Base-by-base conservation (phyloP, 352 stramenopile species). In the Phytophthora pistaciae region DNA sequence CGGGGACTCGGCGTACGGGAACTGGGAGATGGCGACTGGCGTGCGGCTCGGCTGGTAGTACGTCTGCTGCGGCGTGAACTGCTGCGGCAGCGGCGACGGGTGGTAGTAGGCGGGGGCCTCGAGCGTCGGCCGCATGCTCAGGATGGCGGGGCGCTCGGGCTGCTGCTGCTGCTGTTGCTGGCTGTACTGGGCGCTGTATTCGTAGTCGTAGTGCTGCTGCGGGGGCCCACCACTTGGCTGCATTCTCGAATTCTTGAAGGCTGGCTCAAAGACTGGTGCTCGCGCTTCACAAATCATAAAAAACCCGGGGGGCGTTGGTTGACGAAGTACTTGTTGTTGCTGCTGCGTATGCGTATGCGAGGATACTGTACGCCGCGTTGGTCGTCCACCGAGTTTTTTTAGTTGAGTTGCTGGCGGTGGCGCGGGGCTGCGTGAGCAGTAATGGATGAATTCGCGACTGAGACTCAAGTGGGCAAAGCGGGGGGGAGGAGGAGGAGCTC, bases 161-260 rank as follows among this genome's bases (percentile, higher is more conserved):
- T 36, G 31, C 31, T 36, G 31, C 31, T 36, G 29, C 29, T 33
- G 31, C 31, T 36, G 13, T 44, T 71, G 58, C 36, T 76, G 69
- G 23, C 20, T 75, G 64, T 77, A 78, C 42, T 70, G 59, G 36
- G 67, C 54, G 60, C 56, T 75, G 66, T 72, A 63, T 38, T 75
- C 53, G 25, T 80, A 71, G 44, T 74, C 23, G 61, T 72, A 68
- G 20, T 80, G 46, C 50, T 60, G 40, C 60, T 72, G 65, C n/a
- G 72, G 69, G 36, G 64, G 61, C n/a, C 63, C 72, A 56, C 58
- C 50, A 67, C 60, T 68, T 70, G 72, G 72, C 68, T 76, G 73
- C 73, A 80, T 80, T 55, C 64, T 77, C 25, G 61, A 72, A 75
- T 78, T 74, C 69, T 75, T 80, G 64, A 80, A 80, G 73, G 49